Evolutionary conservation across 129 eudicot species (phyloP).

Genomic region (Flaveria sonorensis): DNA sequence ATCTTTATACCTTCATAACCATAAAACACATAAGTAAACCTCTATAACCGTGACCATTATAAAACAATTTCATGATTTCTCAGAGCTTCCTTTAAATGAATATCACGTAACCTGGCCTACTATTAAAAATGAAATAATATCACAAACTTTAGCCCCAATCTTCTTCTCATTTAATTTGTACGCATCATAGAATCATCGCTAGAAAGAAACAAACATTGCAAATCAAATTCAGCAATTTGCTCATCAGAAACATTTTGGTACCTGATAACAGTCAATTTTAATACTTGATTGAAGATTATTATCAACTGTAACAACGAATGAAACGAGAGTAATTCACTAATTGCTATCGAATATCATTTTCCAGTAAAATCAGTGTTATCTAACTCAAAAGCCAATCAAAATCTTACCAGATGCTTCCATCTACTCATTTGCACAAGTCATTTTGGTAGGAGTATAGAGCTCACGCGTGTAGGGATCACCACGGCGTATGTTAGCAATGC

Average conservation of each 20-base stretch:
- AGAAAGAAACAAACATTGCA: not conserved
- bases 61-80: too few species aligned
- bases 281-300: not conserved
- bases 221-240: too few species aligned
- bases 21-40: too few species aligned
- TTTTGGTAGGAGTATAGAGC: conserved; percentile 21
- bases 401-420: conserved; percentile 10
- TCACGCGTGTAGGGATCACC: conserved; percentile 33
- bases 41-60: too few species aligned
- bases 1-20: too few species aligned
- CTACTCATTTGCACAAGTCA: conserved; percentile 32
- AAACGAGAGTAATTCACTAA: not conserved
- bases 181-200: too few species aligned
- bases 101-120: too few species aligned
- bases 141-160: too few species aligned
- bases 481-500: conserved; percentile 28
- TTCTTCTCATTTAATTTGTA: too few species aligned
- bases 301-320: not conserved
- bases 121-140: too few species aligned
- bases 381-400: conserved; percentile 9
- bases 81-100: too few species aligned
- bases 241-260: too few species aligned
- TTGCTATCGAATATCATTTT: not conserved
- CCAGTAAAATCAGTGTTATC: conserved; percentile 4
- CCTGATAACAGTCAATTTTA: not conserved